These are phyloP conservation scores for Colletotrichum sp. DNA, from an alignment of 2,329 filamentous ascomycete species.

Conservation along the genomic window DNA sequence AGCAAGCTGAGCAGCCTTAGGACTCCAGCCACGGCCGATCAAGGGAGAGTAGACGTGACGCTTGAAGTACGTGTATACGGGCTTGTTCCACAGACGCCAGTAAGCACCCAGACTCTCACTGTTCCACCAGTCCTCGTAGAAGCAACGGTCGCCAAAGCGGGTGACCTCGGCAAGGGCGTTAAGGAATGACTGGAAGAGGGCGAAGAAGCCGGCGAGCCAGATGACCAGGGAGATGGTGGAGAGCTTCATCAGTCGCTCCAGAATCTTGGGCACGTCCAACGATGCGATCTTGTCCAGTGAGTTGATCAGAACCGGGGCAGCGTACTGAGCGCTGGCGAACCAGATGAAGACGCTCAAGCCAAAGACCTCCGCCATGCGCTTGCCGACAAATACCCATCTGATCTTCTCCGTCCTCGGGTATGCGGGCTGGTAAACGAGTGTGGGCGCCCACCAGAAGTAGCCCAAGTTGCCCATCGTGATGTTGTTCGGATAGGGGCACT, in stretches of 20 bases:
- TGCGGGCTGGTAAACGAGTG: slow-evolving; percentile 93
- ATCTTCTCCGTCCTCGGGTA: slow-evolving; percentile 86
- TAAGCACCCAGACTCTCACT: slow-evolving; percentile 83
- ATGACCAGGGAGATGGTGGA: slow-evolving; percentile 95
- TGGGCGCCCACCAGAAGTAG: slow-evolving; percentile 99
- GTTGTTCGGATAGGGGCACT: slow-evolving; percentile 89
- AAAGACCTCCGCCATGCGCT: slow-evolving; percentile 79
- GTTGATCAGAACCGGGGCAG: slow-evolving; percentile 86
- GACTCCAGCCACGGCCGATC: slow-evolving; percentile 81
- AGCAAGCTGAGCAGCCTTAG: slow-evolving; percentile 71
- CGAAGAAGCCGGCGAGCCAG: slow-evolving; percentile 98
- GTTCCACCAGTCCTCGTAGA: slow-evolving; percentile 99
- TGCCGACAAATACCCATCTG: slow-evolving; percentile 86
- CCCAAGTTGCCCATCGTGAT: slow-evolving; percentile 86
- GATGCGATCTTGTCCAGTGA: slow-evolving; percentile 86
- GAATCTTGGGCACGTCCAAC: slow-evolving; percentile 79
- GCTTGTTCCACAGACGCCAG: slow-evolving; percentile 98
- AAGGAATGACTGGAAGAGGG: slow-evolving; percentile 89
- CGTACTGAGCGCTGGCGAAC: slow-evolving; percentile 94
- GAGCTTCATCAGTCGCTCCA: slow-evolving; percentile 91
- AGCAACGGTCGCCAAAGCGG: slow-evolving; percentile 89
- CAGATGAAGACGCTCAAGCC: slow-evolving; percentile 89
- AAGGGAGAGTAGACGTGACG: slow-evolving; percentile 91
- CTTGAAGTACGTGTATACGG: slow-evolving; percentile 96
- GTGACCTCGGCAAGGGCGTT: slow-evolving; percentile 92